Percentiles rank a stretch among this genome's conserved stretches.
Evolutionary conservation across 2,329 filamentous ascomycete species (phyloP).

Genomic region (Colletotrichum ledebouriae): DNA sequence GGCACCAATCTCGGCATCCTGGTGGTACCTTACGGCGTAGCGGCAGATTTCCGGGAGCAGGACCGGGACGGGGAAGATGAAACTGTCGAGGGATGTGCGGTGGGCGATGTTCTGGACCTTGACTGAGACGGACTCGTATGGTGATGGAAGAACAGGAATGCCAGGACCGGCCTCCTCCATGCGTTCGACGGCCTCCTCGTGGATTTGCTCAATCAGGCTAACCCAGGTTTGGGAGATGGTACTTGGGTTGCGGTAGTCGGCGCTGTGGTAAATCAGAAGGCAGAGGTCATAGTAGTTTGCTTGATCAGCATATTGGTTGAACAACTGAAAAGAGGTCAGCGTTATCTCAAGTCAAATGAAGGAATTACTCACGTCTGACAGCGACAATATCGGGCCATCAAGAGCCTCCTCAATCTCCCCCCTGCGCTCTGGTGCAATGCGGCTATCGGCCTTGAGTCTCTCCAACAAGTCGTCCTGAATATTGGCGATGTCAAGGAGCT

Average conservation of each 20-base stretch:
- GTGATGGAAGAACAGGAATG: constrained; percentile 60
- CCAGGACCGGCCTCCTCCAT: constrained; percentile 57
- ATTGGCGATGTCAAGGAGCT: constrained; percentile 90
- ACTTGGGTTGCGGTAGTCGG: constrained; percentile 89
- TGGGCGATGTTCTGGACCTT: constrained; percentile 75
- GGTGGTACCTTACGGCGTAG: constrained; percentile 71
- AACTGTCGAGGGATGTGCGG: constrained; percentile 73
- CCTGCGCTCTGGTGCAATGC: constrained; percentile 75
- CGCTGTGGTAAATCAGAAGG: constrained; percentile 90
- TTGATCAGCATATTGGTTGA: constrained; percentile 90
- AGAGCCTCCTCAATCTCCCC: constrained; percentile 75
- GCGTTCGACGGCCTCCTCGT: constrained; percentile 66
- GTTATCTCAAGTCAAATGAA: constrained; percentile 11
- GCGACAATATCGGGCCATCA: constrained; percentile 81
- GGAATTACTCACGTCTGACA: constrained; percentile 76
- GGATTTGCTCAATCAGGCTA: constrained; percentile 80
- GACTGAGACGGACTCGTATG: constrained; percentile 78
- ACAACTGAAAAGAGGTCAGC: constrained; percentile 72
- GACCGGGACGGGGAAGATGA: constrained; percentile 73
- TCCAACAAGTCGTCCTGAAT: constrained; percentile 94
- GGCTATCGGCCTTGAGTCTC: constrained; percentile 78
- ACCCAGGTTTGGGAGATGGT: constrained; percentile 90
- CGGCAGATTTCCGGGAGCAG: constrained; percentile 74
- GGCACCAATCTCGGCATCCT: constrained; percentile 70
- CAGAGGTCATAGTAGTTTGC: constrained; percentile 95